Percentiles rank a stretch among this genome's conserved stretches.
These are phyloP conservation scores for Ormosia semicastrata DNA, from an alignment of 306 rosid genomes.

Conservation along the genomic window DNA sequence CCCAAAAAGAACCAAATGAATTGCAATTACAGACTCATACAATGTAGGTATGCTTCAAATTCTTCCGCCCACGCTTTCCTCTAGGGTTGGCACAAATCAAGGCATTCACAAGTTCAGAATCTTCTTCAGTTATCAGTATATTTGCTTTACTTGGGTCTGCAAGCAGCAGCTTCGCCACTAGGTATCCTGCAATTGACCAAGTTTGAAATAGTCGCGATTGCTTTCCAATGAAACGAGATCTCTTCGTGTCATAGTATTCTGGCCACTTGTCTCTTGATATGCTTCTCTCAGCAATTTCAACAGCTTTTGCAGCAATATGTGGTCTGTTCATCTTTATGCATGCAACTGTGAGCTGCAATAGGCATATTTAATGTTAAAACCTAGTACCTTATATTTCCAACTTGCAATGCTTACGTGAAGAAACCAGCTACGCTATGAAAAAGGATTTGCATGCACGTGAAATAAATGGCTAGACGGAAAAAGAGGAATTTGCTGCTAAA, in stretches of 20 bases:
- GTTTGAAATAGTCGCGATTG: slow-evolving; percentile 72
- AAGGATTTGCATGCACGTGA: not conserved
- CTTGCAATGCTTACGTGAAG: slow-evolving; percentile 15
- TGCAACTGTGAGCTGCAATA: slow-evolving; percentile 79
- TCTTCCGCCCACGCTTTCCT: slow-evolving; percentile 67
- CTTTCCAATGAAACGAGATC: slow-evolving; percentile 69
- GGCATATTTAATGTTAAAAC: slow-evolving; percentile 6
- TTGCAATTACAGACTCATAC: slow-evolving; percentile 39
- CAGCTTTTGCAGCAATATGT: slow-evolving; percentile 68
- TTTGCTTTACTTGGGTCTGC: slow-evolving; percentile 74
- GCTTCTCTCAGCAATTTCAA: slow-evolving; percentile 62
- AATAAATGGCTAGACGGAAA: not conserved
- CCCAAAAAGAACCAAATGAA: slow-evolving; percentile 25
- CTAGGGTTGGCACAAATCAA: slow-evolving; percentile 63
- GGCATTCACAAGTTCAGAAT: slow-evolving; percentile 75
- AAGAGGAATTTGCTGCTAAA: not conserved
- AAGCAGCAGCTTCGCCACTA: slow-evolving; percentile 65
- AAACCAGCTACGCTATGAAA: not conserved
- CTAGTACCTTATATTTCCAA: not conserved
- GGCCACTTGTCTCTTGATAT: slow-evolving; percentile 82
- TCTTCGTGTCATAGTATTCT: slow-evolving; percentile 76
- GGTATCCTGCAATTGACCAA: slow-evolving; percentile 87
- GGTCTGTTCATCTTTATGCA: slow-evolving; percentile 86
- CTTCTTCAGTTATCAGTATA: slow-evolving; percentile 71
- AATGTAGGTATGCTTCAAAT: slow-evolving; percentile 55